Evolutionary conservation across 2,329 filamentous ascomycete genomes (phyloP).

Genomic region (Alternaria infectoria): DNA sequence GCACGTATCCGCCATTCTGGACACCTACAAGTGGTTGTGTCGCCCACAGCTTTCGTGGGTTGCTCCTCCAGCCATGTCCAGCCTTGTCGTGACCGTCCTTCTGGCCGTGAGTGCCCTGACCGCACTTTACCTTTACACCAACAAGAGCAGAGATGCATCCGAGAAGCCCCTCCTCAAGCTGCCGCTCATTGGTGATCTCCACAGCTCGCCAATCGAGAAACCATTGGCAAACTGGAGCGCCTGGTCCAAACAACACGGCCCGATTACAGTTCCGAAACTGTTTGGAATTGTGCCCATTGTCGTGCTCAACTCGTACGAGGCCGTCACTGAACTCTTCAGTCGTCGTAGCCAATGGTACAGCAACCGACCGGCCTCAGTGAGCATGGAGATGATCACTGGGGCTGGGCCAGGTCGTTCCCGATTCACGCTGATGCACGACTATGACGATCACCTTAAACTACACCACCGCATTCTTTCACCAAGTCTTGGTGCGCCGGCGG

Average conservation of each 20-base stretch:
- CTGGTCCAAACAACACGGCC: constrained; percentile 13
- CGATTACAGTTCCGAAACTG: constrained; percentile 7
- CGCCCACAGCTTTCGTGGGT: not conserved
- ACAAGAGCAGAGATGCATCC: not conserved
- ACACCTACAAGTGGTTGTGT: not conserved
- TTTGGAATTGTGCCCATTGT: constrained; percentile 16
- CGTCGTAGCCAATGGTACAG: constrained; percentile 17
- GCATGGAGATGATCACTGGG: constrained; percentile 19
- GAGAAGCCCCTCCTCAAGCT: constrained; percentile 11
- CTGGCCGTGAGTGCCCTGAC: constrained; percentile 1
- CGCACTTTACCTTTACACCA: constrained; percentile 1
- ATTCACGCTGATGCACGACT: constrained; percentile 18
- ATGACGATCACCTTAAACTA: constrained; percentile 15
- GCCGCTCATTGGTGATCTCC: constrained; percentile 14
- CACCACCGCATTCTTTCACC: constrained; percentile 15
- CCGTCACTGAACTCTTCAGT: constrained; percentile 16
- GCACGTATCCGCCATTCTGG: not conserved
- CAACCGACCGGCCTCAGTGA: constrained; percentile 14
- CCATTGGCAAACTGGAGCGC: constrained; percentile 12
- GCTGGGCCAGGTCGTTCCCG: constrained; percentile 11
- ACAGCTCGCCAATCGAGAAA: constrained; percentile 10
- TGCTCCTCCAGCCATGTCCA: constrained; percentile 4
- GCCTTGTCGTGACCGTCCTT: not conserved
- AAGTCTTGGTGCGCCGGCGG: constrained; percentile 13
- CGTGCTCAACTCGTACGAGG: constrained; percentile 15